These are phyloP conservation scores for Phytopythium aichiense DNA, from an alignment of 352 stramenopile species.

Conservation along the genomic window DNA sequence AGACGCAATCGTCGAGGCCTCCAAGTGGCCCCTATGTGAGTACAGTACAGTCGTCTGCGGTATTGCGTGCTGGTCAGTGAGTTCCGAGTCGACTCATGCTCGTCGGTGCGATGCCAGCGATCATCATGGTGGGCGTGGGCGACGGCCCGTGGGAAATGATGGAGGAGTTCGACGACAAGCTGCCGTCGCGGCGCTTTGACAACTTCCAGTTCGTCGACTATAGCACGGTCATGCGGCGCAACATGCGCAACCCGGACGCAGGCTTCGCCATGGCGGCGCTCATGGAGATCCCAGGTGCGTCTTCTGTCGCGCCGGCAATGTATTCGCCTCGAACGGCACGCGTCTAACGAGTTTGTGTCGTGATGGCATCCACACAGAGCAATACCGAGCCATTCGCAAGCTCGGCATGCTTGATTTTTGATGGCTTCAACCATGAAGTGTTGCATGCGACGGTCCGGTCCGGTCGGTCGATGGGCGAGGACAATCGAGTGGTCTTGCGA, in stretches of 20 bases:
- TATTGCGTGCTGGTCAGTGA: not conserved
- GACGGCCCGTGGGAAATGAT: slow-evolving; percentile 67
- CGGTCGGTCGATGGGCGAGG: no score
- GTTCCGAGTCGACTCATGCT: not conserved
- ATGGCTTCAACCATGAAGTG: not conserved
- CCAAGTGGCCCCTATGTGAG: slow-evolving; percentile 59
- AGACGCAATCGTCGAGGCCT: slow-evolving; percentile 61
- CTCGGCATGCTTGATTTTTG: slow-evolving; percentile 39
- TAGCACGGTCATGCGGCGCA: slow-evolving; percentile 45
- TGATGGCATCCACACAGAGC: slow-evolving; percentile 7
- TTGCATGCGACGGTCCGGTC: not conserved
- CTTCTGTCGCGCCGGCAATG: no score
- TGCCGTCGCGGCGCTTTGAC: slow-evolving; percentile 65
- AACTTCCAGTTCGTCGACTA: slow-evolving; percentile 87
- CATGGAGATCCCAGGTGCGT: slow-evolving; percentile 47
- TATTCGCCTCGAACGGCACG: not conserved
- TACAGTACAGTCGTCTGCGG: slow-evolving; percentile 7
- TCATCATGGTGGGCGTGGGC: slow-evolving; percentile 50
- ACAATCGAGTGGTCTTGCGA: no score
- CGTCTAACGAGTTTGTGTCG: not conserved
- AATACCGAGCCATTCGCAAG: slow-evolving; percentile 48
- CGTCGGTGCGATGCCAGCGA: slow-evolving; percentile 11
- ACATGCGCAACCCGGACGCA: slow-evolving; percentile 31
- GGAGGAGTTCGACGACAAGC: slow-evolving; percentile 65
- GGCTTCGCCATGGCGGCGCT: slow-evolving; percentile 40